phyloP scores from a whole-genome alignment of 495 filamentous ascomycete species.

The Clavariopsis aquatica region DNA sequence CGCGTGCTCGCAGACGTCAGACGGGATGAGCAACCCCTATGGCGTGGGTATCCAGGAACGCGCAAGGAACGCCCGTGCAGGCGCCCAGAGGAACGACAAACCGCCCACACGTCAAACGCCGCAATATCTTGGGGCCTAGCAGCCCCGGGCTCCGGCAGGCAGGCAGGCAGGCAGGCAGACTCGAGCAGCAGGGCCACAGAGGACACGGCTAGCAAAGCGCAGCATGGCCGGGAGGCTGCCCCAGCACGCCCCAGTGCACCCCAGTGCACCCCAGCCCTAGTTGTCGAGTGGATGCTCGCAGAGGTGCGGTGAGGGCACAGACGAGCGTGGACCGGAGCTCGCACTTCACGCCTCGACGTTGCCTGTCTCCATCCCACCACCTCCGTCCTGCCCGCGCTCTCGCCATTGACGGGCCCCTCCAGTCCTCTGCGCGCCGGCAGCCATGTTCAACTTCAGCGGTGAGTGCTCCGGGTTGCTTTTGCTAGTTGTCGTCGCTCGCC shows the following conservation, averaged over 20 bases:
- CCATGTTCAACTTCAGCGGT: constrained; percentile 34
- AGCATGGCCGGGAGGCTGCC: neutral
- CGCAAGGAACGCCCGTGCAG: neutral
- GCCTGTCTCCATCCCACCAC: neutral
- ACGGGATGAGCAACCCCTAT: too few relatives aligned
- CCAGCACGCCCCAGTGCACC: too few relatives aligned
- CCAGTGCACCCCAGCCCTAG: too few relatives aligned
- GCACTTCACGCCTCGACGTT: neutral
- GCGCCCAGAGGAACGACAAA: neutral
- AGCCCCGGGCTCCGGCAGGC: neutral
- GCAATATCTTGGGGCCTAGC: neutral
- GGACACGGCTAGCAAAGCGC: neutral
- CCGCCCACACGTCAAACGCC: neutral
- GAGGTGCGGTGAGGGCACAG: constrained; percentile 10
- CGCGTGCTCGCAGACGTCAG: too few relatives aligned
- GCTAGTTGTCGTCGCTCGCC: constrained; percentile 59
- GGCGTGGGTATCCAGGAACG: neutral
- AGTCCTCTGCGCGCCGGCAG: neutral
- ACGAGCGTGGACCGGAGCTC: constrained; percentile 1
- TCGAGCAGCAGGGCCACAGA: too few relatives aligned
- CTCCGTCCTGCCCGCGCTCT: neutral
- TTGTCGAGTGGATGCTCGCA: too few relatives aligned
- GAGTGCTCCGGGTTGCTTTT: constrained; percentile 40
- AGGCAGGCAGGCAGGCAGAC: neutral
- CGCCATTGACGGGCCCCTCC: constrained; percentile 11